Evolutionary conservation across 805 yeast species (phyloP).

Genomic region (Teunomyces aglyptinius): DNA sequence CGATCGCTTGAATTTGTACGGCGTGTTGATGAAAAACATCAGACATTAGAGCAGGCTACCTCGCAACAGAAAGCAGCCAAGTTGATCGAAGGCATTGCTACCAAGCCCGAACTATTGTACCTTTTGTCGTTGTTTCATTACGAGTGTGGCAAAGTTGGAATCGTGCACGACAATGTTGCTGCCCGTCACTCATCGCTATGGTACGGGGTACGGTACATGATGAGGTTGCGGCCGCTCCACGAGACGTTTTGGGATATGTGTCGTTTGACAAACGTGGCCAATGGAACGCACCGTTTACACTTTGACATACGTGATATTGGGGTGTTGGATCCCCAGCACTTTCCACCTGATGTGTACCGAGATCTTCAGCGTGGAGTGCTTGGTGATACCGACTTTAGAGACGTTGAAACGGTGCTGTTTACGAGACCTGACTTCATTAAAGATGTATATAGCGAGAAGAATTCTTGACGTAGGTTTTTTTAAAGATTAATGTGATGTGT

Average conservation of each 20-base stretch:
- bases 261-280: slow-evolving; percentile 25
- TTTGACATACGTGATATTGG: slow-evolving; percentile 28
- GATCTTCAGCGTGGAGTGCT: slow-evolving; percentile 28
- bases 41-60: slow-evolving; percentile 18
- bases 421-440: slow-evolving; percentile 10
- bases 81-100: slow-evolving; percentile 21
- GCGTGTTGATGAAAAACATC: slow-evolving; percentile 26
- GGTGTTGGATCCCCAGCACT: slow-evolving; percentile 38
- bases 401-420: slow-evolving; percentile 17
- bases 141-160: slow-evolving; percentile 30
- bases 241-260: slow-evolving; percentile 39
- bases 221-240: slow-evolving; percentile 29
- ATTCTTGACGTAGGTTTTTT: not conserved
- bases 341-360: slow-evolving; percentile 22
- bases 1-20: slow-evolving; percentile 27
- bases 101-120: slow-evolving; percentile 28
- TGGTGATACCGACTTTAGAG: slow-evolving; percentile 20
- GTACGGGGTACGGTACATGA: slow-evolving; percentile 19
- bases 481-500: not conserved
- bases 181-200: slow-evolving; percentile 13
- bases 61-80: slow-evolving; percentile 19
- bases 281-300: slow-evolving; percentile 27
- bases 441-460: not conserved
- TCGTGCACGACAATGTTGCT: slow-evolving; percentile 15
- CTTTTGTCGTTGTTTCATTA: slow-evolving; percentile 30